Base-by-base conservation (phyloP, 768 basidiomycete species). In the Suillus plorans region DNA sequence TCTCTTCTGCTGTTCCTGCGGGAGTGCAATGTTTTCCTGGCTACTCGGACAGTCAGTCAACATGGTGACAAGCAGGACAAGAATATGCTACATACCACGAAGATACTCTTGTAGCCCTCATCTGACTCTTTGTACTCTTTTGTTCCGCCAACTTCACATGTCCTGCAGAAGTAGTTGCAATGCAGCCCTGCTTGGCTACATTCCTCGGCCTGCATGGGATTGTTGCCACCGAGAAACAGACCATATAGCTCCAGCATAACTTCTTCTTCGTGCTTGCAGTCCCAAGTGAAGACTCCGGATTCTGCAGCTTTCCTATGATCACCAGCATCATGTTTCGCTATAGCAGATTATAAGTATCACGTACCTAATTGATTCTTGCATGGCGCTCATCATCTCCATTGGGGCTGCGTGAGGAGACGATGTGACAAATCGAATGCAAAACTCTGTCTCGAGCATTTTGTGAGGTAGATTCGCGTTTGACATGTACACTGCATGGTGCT, bases 171-270 rank as follows among this genome's bases (percentile, higher is more conserved):
- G 52, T 69, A 69, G n/a, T 80, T 80, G n/a, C 73, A 70, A 8
- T 59, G 69, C 3, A 77, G 39, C 0, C 79, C 76, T 20, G 65
- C 69, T 16, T 79, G 77, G 28, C 73, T 75, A 50, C 73, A 78
- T 14, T 72, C 69, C 45, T 80, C 75, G 0, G 76, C 71, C 42
- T 79, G 79, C 79, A 79, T 78, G 0, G 74, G 79, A 44, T 80
- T 80, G 64, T 80, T 73, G 7, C 73, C 68, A 0, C 68, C 52
- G 5, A 72, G 28, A 16, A 77, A 66, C 0, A 76, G 64, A 0
- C 47, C 39, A 37, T 74, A 78, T 0, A 69, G 74, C 0, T 67
- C 62, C 0, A 78, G 49, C 39, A 73, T 55, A 28, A 78, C 69
- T 28, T 75, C 68, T n/a, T 73, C 66, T 4, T 70, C 4, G 39